A percentile compares a stretch with the other conserved stretches of the same genome.
Conservation (phyloP, 805 yeast genomes). For the Metschnikowia borealis region DNA sequence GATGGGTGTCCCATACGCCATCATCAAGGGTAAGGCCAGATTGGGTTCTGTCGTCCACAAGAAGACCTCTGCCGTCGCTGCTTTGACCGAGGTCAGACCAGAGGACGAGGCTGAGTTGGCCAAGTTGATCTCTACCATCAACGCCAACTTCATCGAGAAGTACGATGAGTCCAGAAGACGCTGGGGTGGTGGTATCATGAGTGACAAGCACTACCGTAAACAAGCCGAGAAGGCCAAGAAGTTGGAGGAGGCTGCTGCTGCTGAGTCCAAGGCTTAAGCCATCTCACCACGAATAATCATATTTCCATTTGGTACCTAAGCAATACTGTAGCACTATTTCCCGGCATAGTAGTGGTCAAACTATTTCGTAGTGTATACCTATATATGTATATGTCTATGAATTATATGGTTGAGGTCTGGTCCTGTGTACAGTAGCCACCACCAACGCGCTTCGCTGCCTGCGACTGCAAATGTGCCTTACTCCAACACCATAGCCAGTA, state of each 20-base stretch:
- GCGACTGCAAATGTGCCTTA: background rate
- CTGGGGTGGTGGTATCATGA: slow-evolving; percentile 99
- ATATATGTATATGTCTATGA: too few relatives aligned
- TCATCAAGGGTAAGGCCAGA: slow-evolving; percentile 98
- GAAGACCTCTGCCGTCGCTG: slow-evolving; percentile 96
- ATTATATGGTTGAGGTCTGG: background rate
- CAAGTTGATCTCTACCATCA: slow-evolving; percentile 85
- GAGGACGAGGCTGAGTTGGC: slow-evolving; percentile 96
- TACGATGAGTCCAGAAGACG: slow-evolving; percentile 95
- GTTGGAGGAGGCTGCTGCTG: slow-evolving; percentile 32
- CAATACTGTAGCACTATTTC: background rate
- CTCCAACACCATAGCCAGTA: background rate
- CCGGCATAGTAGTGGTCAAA: too few relatives aligned
- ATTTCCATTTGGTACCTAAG: background rate
- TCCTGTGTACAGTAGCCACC: background rate
- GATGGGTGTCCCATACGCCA: slow-evolving; percentile 99
- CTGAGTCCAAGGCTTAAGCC: slow-evolving; percentile 9
- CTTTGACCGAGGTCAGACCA: slow-evolving; percentile 89
- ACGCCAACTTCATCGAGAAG: slow-evolving; percentile 89
- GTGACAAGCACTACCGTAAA: slow-evolving; percentile 88
- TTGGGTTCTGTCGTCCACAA: slow-evolving; percentile 95
- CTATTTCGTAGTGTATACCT: too few relatives aligned
- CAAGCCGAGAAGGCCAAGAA: slow-evolving; percentile 70
- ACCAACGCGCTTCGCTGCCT: background rate
- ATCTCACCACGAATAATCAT: background rate